Evolutionary conservation across 2,329 filamentous ascomycete species (phyloP).

Genomic region (Cadophora luteo-olivacea): DNA sequence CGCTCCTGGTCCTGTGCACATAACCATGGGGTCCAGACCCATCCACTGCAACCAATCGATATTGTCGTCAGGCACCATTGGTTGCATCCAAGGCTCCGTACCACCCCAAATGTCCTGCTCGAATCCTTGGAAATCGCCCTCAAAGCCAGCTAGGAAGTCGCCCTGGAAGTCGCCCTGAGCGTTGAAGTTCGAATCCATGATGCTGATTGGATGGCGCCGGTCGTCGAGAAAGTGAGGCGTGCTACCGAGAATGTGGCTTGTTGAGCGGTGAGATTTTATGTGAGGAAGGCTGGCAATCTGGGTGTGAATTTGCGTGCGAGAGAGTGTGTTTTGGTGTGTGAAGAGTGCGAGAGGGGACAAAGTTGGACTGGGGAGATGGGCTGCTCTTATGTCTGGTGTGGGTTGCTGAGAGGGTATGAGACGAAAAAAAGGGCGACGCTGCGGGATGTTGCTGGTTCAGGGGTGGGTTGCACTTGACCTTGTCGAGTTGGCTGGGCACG

Average conservation of each 20-base stretch:
- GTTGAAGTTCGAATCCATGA: constrained; percentile 19
- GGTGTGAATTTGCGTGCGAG: neutral
- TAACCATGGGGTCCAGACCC: neutral
- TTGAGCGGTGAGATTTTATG: neutral
- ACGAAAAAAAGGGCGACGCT: neutral
- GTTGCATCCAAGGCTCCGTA: constrained; percentile 12
- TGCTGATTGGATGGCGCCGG: constrained; percentile 18
- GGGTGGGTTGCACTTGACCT: neutral
- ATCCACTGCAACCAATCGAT: constrained; percentile 6
- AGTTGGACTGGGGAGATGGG: neutral
- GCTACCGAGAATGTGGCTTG: constrained; percentile 24
- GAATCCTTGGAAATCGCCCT: constrained; percentile 14
- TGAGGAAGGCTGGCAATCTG: neutral
- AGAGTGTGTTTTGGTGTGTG: neutral
- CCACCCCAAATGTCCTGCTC: neutral
- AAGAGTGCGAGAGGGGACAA: constrained; percentile 4
- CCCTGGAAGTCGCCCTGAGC: neutral
- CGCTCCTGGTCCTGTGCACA: neutral
- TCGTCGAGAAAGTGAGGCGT: constrained; percentile 27
- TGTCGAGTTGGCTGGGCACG: too few relatives aligned
- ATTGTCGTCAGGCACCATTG: neutral
- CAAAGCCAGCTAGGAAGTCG: neutral
- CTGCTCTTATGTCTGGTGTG: neutral
- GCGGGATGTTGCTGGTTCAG: neutral
- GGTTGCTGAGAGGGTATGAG: neutral